Percentiles rank a stretch among this genome's conserved stretches.
Evolutionary conservation across 2,329 filamentous ascomycete genomes (phyloP).

Genomic region (Xylariaceae sp.): DNA sequence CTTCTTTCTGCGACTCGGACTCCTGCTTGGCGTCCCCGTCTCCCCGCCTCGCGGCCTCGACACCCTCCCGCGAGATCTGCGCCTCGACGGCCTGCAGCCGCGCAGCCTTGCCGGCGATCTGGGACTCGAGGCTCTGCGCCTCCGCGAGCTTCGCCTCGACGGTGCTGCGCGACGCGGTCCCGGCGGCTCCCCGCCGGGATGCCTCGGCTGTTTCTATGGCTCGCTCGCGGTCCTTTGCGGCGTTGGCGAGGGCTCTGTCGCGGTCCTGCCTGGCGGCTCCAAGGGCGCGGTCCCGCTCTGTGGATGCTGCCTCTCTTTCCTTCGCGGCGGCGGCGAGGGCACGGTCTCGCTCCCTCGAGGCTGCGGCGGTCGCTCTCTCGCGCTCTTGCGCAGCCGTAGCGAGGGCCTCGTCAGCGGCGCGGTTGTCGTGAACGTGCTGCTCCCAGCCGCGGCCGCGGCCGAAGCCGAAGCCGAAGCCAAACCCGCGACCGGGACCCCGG

Average conservation of each 20-base stretch:
- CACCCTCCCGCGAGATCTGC: constrained; percentile 35
- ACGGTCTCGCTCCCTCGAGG: background rate
- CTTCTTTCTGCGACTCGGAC: constrained; percentile 6
- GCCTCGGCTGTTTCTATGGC: background rate
- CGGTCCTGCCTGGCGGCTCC: too few relatives aligned
- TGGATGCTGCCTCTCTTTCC: background rate
- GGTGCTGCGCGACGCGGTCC: background rate
- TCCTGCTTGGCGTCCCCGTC: constrained; percentile 8
- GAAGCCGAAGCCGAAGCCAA: background rate
- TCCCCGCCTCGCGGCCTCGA: constrained; percentile 20
- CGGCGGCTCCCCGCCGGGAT: constrained; percentile 2
- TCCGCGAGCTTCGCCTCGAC: constrained; percentile 11
- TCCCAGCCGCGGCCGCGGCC: background rate
- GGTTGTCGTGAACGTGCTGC: background rate
- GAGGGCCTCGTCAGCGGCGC: constrained; percentile 1
- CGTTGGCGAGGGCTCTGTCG: background rate
- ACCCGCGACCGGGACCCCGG: too few relatives aligned
- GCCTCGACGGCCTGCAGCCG: constrained; percentile 38
- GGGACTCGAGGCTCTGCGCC: constrained; percentile 5
- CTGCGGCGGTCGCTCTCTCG: background rate
- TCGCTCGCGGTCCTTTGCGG: background rate
- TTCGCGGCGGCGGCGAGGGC: background rate
- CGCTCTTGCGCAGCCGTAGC: background rate
- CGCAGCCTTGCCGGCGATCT: constrained; percentile 8
- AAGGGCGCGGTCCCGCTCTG: too few relatives aligned